Percentiles rank a stretch among this genome's conserved stretches.
Conservation (phyloP, 1,284 basidiomycete genomes). For the Mycena sp. region DNA sequence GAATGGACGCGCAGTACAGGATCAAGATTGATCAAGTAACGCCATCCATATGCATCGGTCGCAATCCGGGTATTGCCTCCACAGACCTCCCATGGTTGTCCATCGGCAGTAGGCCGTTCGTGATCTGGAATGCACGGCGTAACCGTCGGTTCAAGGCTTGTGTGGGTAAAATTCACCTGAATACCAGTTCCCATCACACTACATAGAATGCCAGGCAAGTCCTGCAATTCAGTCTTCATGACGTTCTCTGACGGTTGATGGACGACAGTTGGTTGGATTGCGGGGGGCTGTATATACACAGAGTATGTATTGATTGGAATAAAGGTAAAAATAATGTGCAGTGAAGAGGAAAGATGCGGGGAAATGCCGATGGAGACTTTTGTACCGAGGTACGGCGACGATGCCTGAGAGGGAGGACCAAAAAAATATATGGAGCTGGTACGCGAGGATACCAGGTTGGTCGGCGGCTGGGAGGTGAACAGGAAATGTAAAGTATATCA, state of each 20-base stretch:
- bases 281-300: conserved; percentile 34
- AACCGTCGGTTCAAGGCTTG: conserved; percentile 15
- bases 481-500: conserved; percentile 43
- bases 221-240: too few relatives aligned
- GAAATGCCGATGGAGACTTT: conserved; percentile 36
- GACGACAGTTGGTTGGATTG: conserved; percentile 30
- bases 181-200: neutral
- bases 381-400: conserved; percentile 27
- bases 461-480: conserved; percentile 29
- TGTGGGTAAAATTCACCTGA: conserved; percentile 30
- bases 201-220: neutral
- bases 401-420: conserved; percentile 23
- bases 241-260: neutral
- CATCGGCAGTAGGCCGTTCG: conserved; percentile 18
- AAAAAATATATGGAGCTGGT: conserved; percentile 39
- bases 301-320: conserved; percentile 32
- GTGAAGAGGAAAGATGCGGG: conserved; percentile 37
- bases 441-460: conserved; percentile 31
- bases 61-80: conserved; percentile 25
- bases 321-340: conserved; percentile 44
- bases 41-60: conserved; percentile 22
- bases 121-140: conserved; percentile 23
- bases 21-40: conserved; percentile 26
- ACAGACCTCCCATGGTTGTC: conserved; percentile 20
- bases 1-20: conserved; percentile 24